phyloP scores from a whole-genome alignment of 495 filamentous ascomycete genomes.

The Annulohypoxylon nitens region DNA sequence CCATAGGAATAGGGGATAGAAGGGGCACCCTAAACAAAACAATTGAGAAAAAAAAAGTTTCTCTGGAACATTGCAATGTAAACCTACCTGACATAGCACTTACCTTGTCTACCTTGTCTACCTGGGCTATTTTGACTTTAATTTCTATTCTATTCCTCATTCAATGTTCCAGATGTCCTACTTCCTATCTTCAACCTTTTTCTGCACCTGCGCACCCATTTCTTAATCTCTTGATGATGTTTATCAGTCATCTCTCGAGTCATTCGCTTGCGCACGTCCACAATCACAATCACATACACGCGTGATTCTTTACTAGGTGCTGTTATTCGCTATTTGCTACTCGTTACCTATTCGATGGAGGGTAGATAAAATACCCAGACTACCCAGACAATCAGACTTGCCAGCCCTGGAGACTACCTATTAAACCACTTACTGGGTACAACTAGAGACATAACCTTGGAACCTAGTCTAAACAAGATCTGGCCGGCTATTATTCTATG shows the following conservation, averaged over 20 bases:
- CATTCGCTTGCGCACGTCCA: constrained; percentile 34
- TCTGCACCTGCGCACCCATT: constrained; percentile 18
- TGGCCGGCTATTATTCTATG: constrained; percentile 29
- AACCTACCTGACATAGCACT: background rate
- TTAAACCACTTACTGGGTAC: no score
- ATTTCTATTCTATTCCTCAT: no score
- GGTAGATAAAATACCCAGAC: constrained; percentile 3
- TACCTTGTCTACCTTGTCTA: no score
- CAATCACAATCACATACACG: constrained; percentile 25
- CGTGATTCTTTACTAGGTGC: constrained; percentile 3
- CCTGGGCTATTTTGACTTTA: no score
- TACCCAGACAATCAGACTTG: no score
- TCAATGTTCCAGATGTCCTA: background rate
- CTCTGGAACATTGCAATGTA: constrained; percentile 11
- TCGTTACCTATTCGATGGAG: constrained; percentile 1
- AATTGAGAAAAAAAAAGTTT: constrained; percentile 11
- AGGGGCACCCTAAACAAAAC: background rate
- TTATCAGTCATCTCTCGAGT: constrained; percentile 26
- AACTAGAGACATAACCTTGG: background rate
- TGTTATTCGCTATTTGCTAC: background rate
- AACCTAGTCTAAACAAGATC: constrained; percentile 15
- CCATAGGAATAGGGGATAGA: background rate
- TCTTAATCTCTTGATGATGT: constrained; percentile 2
- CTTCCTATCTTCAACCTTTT: constrained; percentile 15
- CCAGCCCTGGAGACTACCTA: no score